Base-by-base conservation (phyloP, 2,329 filamentous ascomycete genomes). In the Raffaelea arxii region DNA sequence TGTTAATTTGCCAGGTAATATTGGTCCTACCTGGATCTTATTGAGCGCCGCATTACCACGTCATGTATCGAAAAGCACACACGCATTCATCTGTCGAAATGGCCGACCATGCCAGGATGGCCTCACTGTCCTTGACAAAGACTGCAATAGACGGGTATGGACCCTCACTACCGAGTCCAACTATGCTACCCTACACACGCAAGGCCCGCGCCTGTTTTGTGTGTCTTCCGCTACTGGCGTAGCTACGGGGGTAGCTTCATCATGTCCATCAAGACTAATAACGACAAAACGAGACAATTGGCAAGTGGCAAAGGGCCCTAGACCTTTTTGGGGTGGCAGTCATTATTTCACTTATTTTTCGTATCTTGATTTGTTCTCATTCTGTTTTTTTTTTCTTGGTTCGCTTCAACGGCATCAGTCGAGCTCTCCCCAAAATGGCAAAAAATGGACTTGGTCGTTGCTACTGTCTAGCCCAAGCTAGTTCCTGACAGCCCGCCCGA, bases 1-100 rank as follows among this genome's bases (percentile, higher is more conserved):
- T 27, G 12, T 50, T 48, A 48, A 47, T 49, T 46, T 52, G 38
- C 46, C 46, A 49, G 41, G 47, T 50, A 37, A 48, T 44, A 52
- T 52, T 48, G 50, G 41, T 47, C 50, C 46, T 49, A 45, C 43
- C 46, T 43, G 25, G 32, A 30, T n/a, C 41, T 36, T 30, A 40
- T 42, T 37, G 32, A 18, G 14, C 38, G 38, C 30, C 43, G 45
- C 32, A 35, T 37, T 3, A 30, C 27, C 21, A 36, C 25, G 37
- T 43, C 46, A 49, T 49, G 41, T 47, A 47, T 36, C 39, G 25
- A 44, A 37, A 49, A n/a, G n/a, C n/a, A n/a, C n/a, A n/a, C n/a
- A n/a, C n/a, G n/a, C n/a, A n/a, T n/a, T n/a, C n/a, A n/a, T n/a
- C n/a, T n/a, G n/a, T n/a, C n/a, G n/a, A n/a, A n/a, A n/a, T n/a